These are phyloP conservation scores for Ascochyta viciae-villosae DNA, from an alignment of 2,329 filamentous ascomycete genomes.

Conservation along the genomic window DNA sequence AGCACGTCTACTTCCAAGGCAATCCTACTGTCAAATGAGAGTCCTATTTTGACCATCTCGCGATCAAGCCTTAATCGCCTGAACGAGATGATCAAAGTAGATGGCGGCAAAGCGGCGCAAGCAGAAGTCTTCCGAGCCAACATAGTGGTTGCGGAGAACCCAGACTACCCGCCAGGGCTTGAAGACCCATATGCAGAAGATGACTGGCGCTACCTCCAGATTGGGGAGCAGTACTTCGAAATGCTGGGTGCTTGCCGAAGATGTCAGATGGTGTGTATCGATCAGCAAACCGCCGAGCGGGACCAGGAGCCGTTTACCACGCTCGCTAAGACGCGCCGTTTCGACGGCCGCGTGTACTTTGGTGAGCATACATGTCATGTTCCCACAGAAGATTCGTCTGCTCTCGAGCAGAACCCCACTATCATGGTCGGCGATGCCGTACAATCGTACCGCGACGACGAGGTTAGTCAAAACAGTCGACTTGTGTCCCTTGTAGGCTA, in stretches of 20 bases:
- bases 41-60: constrained; percentile 86
- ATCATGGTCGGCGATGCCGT: constrained; percentile 49
- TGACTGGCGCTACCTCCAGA: constrained; percentile 71
- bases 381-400: constrained; percentile 28
- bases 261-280: constrained; percentile 96
- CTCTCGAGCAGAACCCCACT: constrained; percentile 45
- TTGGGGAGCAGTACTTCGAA: constrained; percentile 70
- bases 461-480: constrained; percentile 30
- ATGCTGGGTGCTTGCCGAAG: constrained; percentile 84
- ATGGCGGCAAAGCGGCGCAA: constrained; percentile 69
- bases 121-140: constrained; percentile 88
- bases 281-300: constrained; percentile 80
- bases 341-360: constrained; percentile 87
- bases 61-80: constrained; percentile 78
- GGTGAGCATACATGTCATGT: constrained; percentile 72
- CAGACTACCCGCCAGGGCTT: constrained; percentile 49
- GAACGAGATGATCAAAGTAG: constrained; percentile 72
- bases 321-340: constrained; percentile 82
- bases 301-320: constrained; percentile 88
- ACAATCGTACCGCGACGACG: constrained; percentile 39
- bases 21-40: constrained; percentile 90
- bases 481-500: constrained; percentile 37
- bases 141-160: constrained; percentile 70
- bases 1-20: constrained; percentile 61
- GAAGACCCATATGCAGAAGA: constrained; percentile 80